Conservation (phyloP, 129 eudicot genomes). For the Saposhnikovia divaricata region DNA sequence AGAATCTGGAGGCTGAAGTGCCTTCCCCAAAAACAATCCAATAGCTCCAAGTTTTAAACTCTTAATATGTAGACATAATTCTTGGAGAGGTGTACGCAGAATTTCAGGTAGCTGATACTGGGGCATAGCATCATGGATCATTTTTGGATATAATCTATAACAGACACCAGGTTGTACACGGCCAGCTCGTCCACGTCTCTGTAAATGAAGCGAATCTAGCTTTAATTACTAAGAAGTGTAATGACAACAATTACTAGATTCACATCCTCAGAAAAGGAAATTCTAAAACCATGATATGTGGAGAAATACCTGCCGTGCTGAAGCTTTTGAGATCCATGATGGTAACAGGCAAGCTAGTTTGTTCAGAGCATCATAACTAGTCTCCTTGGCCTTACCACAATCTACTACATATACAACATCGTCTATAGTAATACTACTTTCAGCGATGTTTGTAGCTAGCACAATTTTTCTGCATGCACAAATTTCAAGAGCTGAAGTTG, state of each 20-base stretch:
- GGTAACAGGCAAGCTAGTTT: slow-evolving; percentile 89
- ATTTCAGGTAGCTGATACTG: slow-evolving; percentile 91
- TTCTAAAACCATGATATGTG: neutral
- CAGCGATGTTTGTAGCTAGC: slow-evolving; percentile 92
- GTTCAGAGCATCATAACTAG: slow-evolving; percentile 95
- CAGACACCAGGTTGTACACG: slow-evolving; percentile 97
- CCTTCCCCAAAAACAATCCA: slow-evolving; percentile 64
- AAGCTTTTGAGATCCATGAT: slow-evolving; percentile 98
- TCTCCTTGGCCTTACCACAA: slow-evolving; percentile 98
- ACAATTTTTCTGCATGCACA: slow-evolving; percentile 74
- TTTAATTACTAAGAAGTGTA: neutral
- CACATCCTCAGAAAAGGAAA: neutral
- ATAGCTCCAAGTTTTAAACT: slow-evolving; percentile 80
- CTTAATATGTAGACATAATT: slow-evolving; percentile 83
- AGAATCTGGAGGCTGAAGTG: slow-evolving; percentile 92
- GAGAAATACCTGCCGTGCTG: slow-evolving; percentile 88
- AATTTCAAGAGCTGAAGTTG: neutral
- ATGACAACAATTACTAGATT: neutral
- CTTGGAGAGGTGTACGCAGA: slow-evolving; percentile 94
- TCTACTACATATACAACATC: slow-evolving; percentile 92
- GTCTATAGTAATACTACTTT: slow-evolving; percentile 94
- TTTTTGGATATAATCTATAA: slow-evolving; percentile 79
- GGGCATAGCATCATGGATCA: slow-evolving; percentile 83
- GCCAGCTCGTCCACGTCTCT: slow-evolving; percentile 99
- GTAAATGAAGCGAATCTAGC: slow-evolving; percentile 6